Evolutionary conservation across 202 grass and related monocot species (phyloP), one percentile per base, ranked within the genome.

Genomic region (Setaria viridis): DNA sequence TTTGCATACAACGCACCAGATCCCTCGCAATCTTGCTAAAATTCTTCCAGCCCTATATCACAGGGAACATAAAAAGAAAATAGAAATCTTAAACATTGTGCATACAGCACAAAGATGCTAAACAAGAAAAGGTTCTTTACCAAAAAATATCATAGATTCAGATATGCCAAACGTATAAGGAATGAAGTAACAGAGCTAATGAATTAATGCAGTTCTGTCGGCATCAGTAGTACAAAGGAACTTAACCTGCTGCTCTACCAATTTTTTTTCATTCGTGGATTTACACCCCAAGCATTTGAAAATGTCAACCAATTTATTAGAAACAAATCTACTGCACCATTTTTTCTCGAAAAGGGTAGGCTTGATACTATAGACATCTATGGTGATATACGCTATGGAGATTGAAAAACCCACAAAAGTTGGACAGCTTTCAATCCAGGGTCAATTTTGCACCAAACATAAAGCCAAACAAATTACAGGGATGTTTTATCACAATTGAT

Each of bases 1-100:
- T 98, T 62, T 95, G 93, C 93, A 98, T 91, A 85, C 89, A 93
- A 43, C 91, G 89, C 63, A 98, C 90, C 68, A 98, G 89, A 53
- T 98, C 96, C 53, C 96, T 98, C 21, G 91, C 93, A 41, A 85
- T 91, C 84, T 98, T 98, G 85, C 96, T 89, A 41, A 98, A 98
- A 78, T 98, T 98, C 85, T 98, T 98, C 86, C 89, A 88, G 39
- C 96, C 96, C 96, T 98, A 82, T 25, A 63, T 77, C 35, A 86
- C 13, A 74, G 20, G 30, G 6, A 78, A 59, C 30, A 58, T 35
- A 86, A 78, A 16, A 57, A 72, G 56, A 46, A 20, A 20, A 70
- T 5, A 21, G 30, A 9, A 9, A 77, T 70, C 7, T 82, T 76
- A 58, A 80, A 77, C 53, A 76, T 63, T 73, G 15, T 62, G 43